phyloP scores from a whole-genome alignment of 106 monocot genomes.

The Apostasia shenzhenica region DNA sequence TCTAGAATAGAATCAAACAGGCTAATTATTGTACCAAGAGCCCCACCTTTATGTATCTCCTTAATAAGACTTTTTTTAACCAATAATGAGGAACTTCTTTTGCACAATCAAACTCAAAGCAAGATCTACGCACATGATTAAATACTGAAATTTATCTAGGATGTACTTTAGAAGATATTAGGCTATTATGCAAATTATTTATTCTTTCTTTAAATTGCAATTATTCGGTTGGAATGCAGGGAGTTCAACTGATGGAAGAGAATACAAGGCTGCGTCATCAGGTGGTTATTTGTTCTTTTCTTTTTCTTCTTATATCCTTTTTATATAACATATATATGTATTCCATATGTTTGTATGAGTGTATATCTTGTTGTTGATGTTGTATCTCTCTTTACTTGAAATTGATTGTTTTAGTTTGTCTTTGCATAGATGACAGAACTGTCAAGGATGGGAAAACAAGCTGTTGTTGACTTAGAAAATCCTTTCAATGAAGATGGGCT shows the following conservation, averaged over 20 bases:
- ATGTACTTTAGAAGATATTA: too few species aligned
- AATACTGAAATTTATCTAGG: too few species aligned
- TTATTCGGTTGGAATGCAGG: conserved; percentile 18
- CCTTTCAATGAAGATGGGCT: conserved; percentile 41
- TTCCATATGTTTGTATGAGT: neutral
- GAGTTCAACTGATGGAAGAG: conserved; percentile 51
- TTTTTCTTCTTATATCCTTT: neutral
- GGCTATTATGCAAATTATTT: too few species aligned
- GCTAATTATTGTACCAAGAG: too few species aligned
- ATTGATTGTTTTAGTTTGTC: neutral
- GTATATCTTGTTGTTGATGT: neutral
- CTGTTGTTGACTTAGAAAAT: conserved; percentile 25
- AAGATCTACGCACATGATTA: too few species aligned
- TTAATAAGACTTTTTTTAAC: too few species aligned
- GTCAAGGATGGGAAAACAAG: conserved; percentile 22
- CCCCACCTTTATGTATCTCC: too few species aligned
- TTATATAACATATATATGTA: neutral
- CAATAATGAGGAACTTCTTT: too few species aligned
- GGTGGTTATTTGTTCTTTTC: conserved; percentile 16
- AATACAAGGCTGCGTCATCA: conserved; percentile 45
- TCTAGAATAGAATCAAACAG: too few species aligned
- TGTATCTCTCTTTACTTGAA: neutral
- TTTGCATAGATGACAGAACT: conserved; percentile 36
- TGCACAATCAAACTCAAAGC: too few species aligned
- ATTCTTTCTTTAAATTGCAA: too few species aligned